A percentile compares a stretch with the other conserved stretches of the same genome.
These are phyloP conservation scores for Colletotrichum tropicale DNA, from an alignment of 2,329 filamentous ascomycete genomes.

Conservation along the genomic window DNA sequence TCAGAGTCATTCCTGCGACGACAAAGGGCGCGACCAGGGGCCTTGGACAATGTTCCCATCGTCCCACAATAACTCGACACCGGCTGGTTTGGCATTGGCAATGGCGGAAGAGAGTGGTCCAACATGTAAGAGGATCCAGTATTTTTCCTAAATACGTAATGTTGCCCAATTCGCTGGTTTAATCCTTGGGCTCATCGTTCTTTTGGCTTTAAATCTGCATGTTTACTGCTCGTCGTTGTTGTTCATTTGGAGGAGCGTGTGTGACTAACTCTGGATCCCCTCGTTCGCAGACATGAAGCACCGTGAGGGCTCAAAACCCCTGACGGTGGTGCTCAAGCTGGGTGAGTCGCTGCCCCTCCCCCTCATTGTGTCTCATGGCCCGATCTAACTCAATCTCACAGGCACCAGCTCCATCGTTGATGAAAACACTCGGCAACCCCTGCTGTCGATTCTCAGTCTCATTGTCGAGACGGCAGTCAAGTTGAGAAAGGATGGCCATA, in stretches of 20 bases:
- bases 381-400: constrained; percentile 40
- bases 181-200: background rate
- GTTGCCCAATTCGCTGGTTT: background rate
- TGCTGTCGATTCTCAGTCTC: constrained; percentile 86
- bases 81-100: constrained; percentile 14
- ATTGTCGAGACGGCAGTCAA: constrained; percentile 95
- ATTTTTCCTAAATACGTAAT: constrained; percentile 12
- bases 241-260: background rate
- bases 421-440: constrained; percentile 91
- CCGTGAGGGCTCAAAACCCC: constrained; percentile 55
- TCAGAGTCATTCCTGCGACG: background rate
- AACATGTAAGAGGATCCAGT: constrained; percentile 22
- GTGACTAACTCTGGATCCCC: constrained; percentile 9
- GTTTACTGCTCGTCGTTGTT: background rate
- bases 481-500: constrained; percentile 87
- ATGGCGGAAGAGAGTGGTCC: constrained; percentile 20
- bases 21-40: constrained; percentile 19
- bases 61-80: constrained; percentile 17
- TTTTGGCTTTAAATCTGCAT: background rate
- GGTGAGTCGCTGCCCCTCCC: constrained; percentile 56
- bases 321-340: constrained; percentile 86
- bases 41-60: background rate
- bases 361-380: background rate
- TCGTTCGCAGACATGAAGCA: constrained; percentile 61
- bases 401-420: constrained; percentile 99